Conservation (phyloP, 306 rosid species). For the Calophaca sinica region DNA sequence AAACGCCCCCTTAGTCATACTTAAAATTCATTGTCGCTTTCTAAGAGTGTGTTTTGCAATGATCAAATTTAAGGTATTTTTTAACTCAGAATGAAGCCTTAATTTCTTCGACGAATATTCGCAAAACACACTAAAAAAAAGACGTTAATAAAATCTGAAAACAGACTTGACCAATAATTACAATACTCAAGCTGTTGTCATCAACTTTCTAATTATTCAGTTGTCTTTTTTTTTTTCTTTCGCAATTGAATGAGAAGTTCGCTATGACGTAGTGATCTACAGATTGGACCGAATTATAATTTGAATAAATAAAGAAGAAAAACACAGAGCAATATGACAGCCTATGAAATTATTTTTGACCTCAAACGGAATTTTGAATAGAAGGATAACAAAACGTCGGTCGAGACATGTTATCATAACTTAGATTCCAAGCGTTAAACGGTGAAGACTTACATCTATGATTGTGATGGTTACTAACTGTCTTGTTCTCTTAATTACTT, state of each 20-base stretch:
- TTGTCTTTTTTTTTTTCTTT: no score
- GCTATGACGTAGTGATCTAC: not conserved
- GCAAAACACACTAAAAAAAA: no score
- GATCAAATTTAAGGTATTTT: no score
- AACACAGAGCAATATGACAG: constrained; percentile 10
- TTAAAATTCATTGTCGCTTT: no score
- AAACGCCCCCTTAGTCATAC: no score
- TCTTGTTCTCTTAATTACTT: constrained; percentile 34
- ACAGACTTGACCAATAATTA: not conserved
- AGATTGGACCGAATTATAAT: constrained; percentile 20
- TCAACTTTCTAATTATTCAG: not conserved
- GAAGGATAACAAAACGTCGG: constrained; percentile 58
- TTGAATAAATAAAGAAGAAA: not conserved
- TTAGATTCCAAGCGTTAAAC: constrained; percentile 52
- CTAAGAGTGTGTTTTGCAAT: no score
- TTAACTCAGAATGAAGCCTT: no score
- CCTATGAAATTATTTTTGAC: constrained; percentile 37
- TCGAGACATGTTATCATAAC: constrained; percentile 53
- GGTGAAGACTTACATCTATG: constrained; percentile 37
- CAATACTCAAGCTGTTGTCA: not conserved
- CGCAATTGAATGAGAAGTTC: not conserved
- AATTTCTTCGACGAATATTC: no score
- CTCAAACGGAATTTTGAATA: constrained; percentile 35
- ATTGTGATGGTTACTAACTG: constrained; percentile 53
- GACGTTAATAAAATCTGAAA: not conserved